A percentile compares a stretch with the other conserved stretches of the same genome.
Evolutionary conservation across 83 land plant species (phyloP).

Genomic region (Larix sibirica): DNA sequence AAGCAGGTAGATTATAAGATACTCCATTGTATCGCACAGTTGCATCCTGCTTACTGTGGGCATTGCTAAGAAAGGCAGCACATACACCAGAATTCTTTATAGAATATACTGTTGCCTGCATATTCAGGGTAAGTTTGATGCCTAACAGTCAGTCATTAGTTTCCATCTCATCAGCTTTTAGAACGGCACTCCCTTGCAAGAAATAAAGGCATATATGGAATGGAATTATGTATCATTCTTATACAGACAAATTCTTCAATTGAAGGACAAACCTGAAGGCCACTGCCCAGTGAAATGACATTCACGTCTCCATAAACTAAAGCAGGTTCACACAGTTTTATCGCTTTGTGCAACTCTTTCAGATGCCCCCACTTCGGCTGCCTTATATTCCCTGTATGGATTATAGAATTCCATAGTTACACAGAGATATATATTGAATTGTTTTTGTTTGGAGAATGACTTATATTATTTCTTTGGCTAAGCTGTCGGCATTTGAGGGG

Average conservation of each 20-base stretch:
- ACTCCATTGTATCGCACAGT: conserved; percentile 44
- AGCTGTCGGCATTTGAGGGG: no score
- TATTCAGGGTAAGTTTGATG: neutral
- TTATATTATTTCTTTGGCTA: no score
- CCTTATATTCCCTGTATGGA: conserved; percentile 24
- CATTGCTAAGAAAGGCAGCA: conserved; percentile 57
- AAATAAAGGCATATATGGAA: neutral
- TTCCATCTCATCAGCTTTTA: neutral
- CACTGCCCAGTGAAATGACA: conserved; percentile 20
- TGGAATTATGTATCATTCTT: neutral
- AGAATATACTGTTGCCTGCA: conserved; percentile 10
- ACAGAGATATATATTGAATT: no score
- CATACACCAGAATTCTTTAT: neutral
- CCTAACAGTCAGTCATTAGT: neutral
- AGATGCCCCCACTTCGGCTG: conserved; percentile 87
- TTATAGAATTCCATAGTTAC: no score
- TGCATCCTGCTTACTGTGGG: conserved; percentile 30
- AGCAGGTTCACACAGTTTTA: conserved; percentile 38
- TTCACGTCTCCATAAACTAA: conserved; percentile 17
- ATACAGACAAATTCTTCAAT: conserved; percentile 1
- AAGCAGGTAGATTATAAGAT: conserved; percentile 62
- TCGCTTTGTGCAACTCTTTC: conserved; percentile 67
- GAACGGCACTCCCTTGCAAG: neutral
- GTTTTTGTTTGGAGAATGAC: no score
- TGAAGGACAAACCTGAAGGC: conserved; percentile 26